Conservation (phyloP, 2,329 filamentous ascomycete species). For the Hymenoscyphus salicellus region DNA sequence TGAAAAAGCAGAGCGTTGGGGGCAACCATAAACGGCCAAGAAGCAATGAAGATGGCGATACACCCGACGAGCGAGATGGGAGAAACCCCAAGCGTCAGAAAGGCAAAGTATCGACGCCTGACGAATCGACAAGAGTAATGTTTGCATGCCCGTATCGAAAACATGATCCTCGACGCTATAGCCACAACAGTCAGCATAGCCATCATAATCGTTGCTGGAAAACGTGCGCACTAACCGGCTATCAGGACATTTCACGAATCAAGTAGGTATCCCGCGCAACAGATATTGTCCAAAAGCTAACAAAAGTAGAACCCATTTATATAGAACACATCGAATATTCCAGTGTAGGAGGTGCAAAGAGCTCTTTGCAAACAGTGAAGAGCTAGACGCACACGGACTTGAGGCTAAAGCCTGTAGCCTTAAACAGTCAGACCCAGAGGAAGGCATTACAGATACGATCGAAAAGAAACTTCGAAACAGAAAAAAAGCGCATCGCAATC, state of each 20-base stretch:
- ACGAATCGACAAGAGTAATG: neutral
- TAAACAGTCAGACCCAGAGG: neutral
- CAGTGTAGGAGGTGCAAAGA: neutral
- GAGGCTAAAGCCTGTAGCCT: neutral
- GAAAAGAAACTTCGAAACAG: constrained; percentile 6
- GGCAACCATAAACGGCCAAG: neutral
- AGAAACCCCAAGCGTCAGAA: neutral
- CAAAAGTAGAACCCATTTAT: neutral
- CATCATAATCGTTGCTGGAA: no score
- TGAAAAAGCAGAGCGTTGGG: neutral
- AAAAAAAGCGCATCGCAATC: neutral
- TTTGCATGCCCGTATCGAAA: neutral
- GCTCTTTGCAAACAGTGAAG: neutral
- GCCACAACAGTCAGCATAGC: neutral
- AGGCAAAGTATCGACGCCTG: neutral
- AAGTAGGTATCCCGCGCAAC: neutral
- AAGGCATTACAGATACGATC: neutral
- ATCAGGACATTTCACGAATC: neutral
- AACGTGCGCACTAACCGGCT: neutral
- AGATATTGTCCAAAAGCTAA: neutral
- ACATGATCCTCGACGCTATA: neutral
- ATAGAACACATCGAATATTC: neutral
- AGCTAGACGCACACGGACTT: neutral
- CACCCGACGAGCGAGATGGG: neutral
- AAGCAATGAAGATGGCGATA: neutral